A percentile compares a stretch with the other conserved stretches of the same genome.
Evolutionary conservation across 2,329 filamentous ascomycete species (phyloP).

Genomic region (Passalora sequoiae): DNA sequence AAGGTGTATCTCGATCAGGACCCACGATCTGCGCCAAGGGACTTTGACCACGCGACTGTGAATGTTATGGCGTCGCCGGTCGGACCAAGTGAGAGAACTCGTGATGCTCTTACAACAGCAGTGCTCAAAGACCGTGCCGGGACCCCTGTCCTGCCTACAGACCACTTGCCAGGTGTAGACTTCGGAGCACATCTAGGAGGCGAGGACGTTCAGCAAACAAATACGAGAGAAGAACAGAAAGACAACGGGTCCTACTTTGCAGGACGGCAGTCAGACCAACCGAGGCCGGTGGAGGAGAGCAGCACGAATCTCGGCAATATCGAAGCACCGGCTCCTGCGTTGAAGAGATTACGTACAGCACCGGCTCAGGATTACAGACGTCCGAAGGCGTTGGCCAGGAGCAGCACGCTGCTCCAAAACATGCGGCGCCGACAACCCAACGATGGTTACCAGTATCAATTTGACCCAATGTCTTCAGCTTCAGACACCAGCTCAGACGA

Average conservation of each 20-base stretch:
- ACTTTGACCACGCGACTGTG: background rate
- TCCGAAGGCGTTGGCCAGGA: conserved; percentile 12
- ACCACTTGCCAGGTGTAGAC: conserved; percentile 15
- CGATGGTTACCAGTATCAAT: conserved; percentile 24
- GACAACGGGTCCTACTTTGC: conserved; percentile 11
- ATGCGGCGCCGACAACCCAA: conserved; percentile 17
- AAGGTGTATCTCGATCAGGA: conserved; percentile 1
- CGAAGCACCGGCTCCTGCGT: conserved; percentile 1
- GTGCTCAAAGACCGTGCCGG: conserved; percentile 12
- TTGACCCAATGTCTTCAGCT: conserved; percentile 28
- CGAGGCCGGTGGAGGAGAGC: conserved; percentile 12
- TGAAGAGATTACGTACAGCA: conserved; percentile 18
- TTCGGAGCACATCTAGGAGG: conserved; percentile 15
- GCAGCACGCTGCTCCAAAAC: conserved; percentile 23
- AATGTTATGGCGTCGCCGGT: conserved; percentile 4
- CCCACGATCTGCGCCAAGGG: background rate
- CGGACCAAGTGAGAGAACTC: background rate
- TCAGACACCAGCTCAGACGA: conserved; percentile 29
- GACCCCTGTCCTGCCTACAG: conserved; percentile 15
- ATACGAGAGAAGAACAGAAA: background rate
- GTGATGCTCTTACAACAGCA: conserved; percentile 5
- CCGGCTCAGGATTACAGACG: conserved; percentile 11
- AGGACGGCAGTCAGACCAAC: background rate
- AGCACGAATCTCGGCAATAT: conserved; percentile 5
- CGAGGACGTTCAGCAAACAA: conserved; percentile 1